Evolutionary conservation across 1,284 basidiomycete genomes (phyloP).

Genomic region (Cryptococcus sp.): DNA sequence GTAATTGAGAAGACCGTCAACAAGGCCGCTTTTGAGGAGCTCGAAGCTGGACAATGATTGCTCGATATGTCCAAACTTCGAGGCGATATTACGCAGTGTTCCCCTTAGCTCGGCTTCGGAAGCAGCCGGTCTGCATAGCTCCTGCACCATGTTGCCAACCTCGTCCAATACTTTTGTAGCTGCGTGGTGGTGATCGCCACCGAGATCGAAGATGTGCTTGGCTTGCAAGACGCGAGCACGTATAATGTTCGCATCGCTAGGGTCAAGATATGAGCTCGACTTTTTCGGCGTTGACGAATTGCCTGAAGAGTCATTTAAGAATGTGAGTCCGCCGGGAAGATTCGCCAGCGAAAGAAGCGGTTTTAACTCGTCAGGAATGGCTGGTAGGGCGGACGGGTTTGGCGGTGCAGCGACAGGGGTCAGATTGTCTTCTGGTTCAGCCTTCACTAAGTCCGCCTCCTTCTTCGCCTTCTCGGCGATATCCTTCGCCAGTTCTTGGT

Average conservation of each 20-base stretch:
- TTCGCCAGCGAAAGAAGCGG: constrained; percentile 24
- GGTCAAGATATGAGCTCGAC: constrained; percentile 56
- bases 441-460: constrained; percentile 30
- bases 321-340: constrained; percentile 37
- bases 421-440: constrained; percentile 23
- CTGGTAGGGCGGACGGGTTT: neutral
- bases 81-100: constrained; percentile 70
- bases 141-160: constrained; percentile 60
- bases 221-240: constrained; percentile 81
- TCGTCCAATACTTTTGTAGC: constrained; percentile 65
- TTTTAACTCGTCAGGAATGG: constrained; percentile 28
- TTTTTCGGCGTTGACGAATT: constrained; percentile 46
- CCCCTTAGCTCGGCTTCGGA: constrained; percentile 63
- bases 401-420: constrained; percentile 14
- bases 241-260: constrained; percentile 85
- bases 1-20: constrained; percentile 82
- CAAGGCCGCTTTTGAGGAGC: constrained; percentile 86
- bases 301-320: constrained; percentile 41
- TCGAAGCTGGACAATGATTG: constrained; percentile 92
- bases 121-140: constrained; percentile 60
- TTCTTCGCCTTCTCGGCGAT: constrained; percentile 20
- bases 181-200: constrained; percentile 62
- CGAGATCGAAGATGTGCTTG: constrained; percentile 59
- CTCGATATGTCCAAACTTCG: constrained; percentile 69
- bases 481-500: constrained; percentile 59